Base-by-base conservation (phyloP, 768 basidiomycete species). In the Amanita pseudoporphyria region DNA sequence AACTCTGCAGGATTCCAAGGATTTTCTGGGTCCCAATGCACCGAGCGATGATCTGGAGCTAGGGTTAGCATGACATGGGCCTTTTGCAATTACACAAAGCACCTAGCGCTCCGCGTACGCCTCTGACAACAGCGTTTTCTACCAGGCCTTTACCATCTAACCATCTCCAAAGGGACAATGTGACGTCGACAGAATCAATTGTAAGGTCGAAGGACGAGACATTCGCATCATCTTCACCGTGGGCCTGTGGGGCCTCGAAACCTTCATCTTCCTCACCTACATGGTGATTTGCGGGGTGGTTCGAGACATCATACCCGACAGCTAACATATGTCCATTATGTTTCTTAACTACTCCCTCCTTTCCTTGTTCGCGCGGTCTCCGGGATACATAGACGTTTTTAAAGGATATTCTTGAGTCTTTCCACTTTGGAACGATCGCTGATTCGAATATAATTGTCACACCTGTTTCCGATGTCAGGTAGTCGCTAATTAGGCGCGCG, bases 341-440 rank as follows among this genome's bases (percentile, higher is more conserved):
- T 7, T 30, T 58, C 52, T 57, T 57, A 16, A 53, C 58, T 30
- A 53, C 33, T 14, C 53, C 32, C 12, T 54, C 47, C 7, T 58
- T 26, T 5, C 57, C 24, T 19, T n/a, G 54, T 9, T 62, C 52
- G 26, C 58, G 53, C 2, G 89, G 86, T 5, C 91, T 76, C 9
- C 91, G 82, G 19, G 92, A 94, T 40, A 99, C 73, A 58, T 88
- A 98, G 38, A 98, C 94, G 57, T 97, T 96, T 63, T 91, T 91
- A 76, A 99, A 95, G 0, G 93, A 93, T 47, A 99, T 84, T 12
- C 86, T 84, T 9, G 92, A 94, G 58, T 94, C 90, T 54, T 91
- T 88, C 92, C 94, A 96, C 63, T 91, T 93, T 2, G 96, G 95
- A 9, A 98, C 94, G 57, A 98, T 94, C 26, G 96, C 96, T 4